Base-by-base conservation (phyloP, 148 eudicot genomes). In the Spergularia marina region DNA sequence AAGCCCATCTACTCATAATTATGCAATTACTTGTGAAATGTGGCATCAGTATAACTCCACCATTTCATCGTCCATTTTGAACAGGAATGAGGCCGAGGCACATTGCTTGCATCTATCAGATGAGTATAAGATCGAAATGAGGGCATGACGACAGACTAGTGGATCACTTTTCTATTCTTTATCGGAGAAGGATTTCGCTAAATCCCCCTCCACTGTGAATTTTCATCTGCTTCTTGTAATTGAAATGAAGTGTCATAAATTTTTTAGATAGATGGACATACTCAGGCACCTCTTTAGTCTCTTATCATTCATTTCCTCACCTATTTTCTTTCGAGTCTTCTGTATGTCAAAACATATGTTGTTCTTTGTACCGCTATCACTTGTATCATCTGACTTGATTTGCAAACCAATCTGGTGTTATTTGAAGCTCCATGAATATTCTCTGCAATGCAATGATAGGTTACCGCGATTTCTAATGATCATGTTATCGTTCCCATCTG, bases 51-150 rank as follows among this genome's bases (percentile, higher is more conserved):
- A 34, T 7, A 53, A 1, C 34, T 13, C 47, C 16, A 30, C 15
- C 13, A 70, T 21, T 14, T 53, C 34, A 20, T 53, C 10, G 73
- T 34, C 10, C 23, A 34, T 25, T 51, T 36, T 68, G 72, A 68
- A 49, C 72, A 68, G 72, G 72, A 68, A 49, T 68, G 39, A 68
- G 55, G n/a, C 36, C n/a, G 23, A 68, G 18, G 39, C 57, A 51
- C 4, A 0, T n/a, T 66, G 7, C 53, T 66, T 66, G 53, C 70
- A 66, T 66, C 53, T 68, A n/a, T 21, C 11, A 6, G 71, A 68
- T 51, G 71, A 68, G 4, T 68, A 23, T 14, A 12, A 55, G 41
- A 65, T 52, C 53, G 57, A 69, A 53, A 53, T 10, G 73, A 54
- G 40, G 60, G 30, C 41, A 53, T 70, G 73, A 53, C 49, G n/a